A percentile compares a stretch with the other conserved stretches of the same genome.
These are phyloP conservation scores for Plasmodium reichenowi DNA, from an alignment of 169 alveolate species.

Conservation along the genomic window DNA sequence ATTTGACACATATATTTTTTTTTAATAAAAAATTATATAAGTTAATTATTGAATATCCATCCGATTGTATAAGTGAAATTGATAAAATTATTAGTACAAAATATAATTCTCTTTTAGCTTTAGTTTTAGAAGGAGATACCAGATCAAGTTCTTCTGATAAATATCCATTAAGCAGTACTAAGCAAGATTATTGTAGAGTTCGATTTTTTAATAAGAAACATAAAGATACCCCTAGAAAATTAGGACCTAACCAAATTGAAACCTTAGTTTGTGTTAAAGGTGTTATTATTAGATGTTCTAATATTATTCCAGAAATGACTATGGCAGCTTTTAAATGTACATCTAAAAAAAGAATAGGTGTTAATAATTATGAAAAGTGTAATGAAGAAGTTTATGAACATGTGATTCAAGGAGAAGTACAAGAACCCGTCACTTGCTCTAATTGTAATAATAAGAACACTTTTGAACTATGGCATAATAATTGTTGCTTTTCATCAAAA, in stretches of 20 bases:
- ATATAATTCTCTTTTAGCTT: conserved; percentile 85
- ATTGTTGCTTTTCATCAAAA: conserved; percentile 95
- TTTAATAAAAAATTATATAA: conserved; percentile 90
- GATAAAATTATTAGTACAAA: conserved; percentile 91
- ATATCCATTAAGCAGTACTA: conserved; percentile 79
- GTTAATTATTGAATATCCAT: conserved; percentile 93
- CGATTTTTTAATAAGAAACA: conserved; percentile 84
- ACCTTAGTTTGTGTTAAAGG: conserved; percentile 95
- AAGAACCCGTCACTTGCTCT: conserved; percentile 95
- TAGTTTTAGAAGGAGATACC: conserved; percentile 70
- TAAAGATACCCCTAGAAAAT: conserved; percentile 81
- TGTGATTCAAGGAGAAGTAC: conserved; percentile 95
- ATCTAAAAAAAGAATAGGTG: conserved; percentile 87
- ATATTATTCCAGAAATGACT: conserved; percentile 98
- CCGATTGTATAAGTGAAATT: conserved; percentile 95
- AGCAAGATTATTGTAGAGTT: conserved; percentile 85
- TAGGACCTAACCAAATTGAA: conserved; percentile 88
- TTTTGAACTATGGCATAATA: conserved; percentile 94
- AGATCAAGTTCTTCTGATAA: conserved; percentile 49
- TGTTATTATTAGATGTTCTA: conserved; percentile 95
- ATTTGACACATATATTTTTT: conserved; percentile 90
- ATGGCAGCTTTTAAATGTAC: conserved; percentile 97
- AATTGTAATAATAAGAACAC: conserved; percentile 93
- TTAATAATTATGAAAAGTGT: conserved; percentile 87
- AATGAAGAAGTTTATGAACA: conserved; percentile 90